Conservation (phyloP, 129 eudicot genomes). For the Flaveria sonorensis region DNA sequence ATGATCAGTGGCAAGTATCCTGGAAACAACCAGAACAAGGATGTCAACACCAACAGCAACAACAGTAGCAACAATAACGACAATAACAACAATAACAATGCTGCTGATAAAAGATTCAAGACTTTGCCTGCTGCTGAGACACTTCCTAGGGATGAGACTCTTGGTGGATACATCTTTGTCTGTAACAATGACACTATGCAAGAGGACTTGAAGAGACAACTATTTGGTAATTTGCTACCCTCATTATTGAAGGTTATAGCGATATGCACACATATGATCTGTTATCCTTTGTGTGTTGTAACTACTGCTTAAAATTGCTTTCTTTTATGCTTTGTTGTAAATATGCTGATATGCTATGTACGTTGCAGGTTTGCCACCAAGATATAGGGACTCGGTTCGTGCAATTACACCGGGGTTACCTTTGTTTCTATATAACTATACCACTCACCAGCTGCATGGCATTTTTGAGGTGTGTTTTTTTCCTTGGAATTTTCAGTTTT, state of each 20-base stretch:
- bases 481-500: neutral
- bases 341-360: neutral
- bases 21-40: constrained; percentile 51
- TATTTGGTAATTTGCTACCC: constrained; percentile 63
- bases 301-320: neutral
- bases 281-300: neutral
- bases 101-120: constrained; percentile 88
- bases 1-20: constrained; percentile 55
- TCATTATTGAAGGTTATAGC: neutral
- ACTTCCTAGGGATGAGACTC: constrained; percentile 90
- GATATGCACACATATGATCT: constrained; percentile 9
- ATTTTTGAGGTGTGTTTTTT: constrained; percentile 81
- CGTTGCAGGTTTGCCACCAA: constrained; percentile 87
- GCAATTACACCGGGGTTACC: constrained; percentile 99
- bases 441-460: constrained; percentile 99
- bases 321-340: neutral
- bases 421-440: constrained; percentile 91
- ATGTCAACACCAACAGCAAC: constrained; percentile 40
- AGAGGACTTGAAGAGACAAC: constrained; percentile 90
- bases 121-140: constrained; percentile 99
- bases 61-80: constrained; percentile 41
- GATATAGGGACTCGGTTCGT: constrained; percentile 97
- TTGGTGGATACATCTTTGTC: constrained; percentile 98
- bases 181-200: constrained; percentile 99
- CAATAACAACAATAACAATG: constrained; percentile 41